Evolutionary conservation across 805 yeast genomes (phyloP).

Genomic region (Saccharomyces kudriavzevii): DNA sequence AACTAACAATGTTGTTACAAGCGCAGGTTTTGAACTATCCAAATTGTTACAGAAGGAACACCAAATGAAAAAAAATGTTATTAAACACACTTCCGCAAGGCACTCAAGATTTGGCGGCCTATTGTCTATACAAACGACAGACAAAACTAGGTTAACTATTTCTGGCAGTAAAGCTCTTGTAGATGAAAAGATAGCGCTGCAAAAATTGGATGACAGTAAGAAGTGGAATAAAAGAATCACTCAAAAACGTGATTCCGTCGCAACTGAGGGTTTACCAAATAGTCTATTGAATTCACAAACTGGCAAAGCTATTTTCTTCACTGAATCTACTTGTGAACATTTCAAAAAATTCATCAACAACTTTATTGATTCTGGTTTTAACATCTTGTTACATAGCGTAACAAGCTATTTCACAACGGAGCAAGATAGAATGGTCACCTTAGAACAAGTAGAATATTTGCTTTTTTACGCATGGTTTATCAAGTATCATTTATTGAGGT

Average conservation of each 20-base stretch:
- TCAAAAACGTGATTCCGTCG: conserved; percentile 24
- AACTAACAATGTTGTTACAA: conserved; percentile 13
- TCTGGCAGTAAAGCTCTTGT: conserved; percentile 64
- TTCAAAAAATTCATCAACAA: conserved; percentile 43
- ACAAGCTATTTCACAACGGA: conserved; percentile 41
- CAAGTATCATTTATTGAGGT: conserved; percentile 46
- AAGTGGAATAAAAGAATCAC: conserved; percentile 46
- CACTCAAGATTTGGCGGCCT: conserved; percentile 91
- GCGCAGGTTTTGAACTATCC: conserved; percentile 37
- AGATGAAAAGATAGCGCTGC: conserved; percentile 45
- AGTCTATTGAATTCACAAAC: conserved; percentile 18
- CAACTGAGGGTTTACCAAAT: conserved; percentile 29
- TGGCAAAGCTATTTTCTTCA: conserved; percentile 24
- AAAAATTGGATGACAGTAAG: conserved; percentile 58
- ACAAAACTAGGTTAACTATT: conserved; percentile 51
- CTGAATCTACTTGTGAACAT: conserved; percentile 24
- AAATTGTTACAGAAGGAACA: conserved; percentile 56
- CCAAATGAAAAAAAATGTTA: conserved; percentile 40
- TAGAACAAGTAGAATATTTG: conserved; percentile 41
- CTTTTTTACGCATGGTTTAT: conserved; percentile 69
- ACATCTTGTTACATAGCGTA: conserved; percentile 49
- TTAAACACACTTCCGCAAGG: conserved; percentile 52
- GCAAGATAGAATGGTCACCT: conserved; percentile 26
- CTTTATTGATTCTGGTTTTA: conserved; percentile 69
- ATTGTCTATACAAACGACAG: conserved; percentile 58